Conservation (phyloP, 2,329 filamentous ascomycete species). For the Colletotrichum spaethianum region DNA sequence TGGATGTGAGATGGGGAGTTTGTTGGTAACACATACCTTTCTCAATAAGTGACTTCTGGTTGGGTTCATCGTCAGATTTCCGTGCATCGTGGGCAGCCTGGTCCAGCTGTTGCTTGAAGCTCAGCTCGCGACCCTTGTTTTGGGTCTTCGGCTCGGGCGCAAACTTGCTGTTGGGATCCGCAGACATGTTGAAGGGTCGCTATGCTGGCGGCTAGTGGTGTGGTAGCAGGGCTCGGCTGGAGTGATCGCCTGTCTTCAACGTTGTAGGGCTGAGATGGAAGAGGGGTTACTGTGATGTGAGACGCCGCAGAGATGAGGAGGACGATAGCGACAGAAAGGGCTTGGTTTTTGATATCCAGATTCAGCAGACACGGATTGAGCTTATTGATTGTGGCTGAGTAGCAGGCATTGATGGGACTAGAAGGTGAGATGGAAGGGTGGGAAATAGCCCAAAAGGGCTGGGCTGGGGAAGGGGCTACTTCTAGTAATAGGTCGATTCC, state of each 20-base stretch:
- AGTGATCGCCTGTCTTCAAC: constrained; percentile 13
- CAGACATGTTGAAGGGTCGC: constrained; percentile 28
- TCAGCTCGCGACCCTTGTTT: constrained; percentile 43
- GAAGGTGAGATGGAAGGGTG: constrained; percentile 10
- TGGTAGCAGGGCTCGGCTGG: background rate
- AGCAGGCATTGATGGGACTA: constrained; percentile 21
- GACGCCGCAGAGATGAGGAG: background rate
- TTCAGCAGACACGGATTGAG: constrained; percentile 13
- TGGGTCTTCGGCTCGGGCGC: constrained; percentile 35
- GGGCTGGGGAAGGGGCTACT: constrained; percentile 17
- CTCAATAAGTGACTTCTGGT: constrained; percentile 56
- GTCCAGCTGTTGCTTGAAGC: constrained; percentile 63
- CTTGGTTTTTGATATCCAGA: background rate
- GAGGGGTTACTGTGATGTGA: background rate
- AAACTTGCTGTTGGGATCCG: constrained; percentile 31
- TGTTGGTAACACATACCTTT: constrained; percentile 53
- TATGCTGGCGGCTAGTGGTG: background rate
- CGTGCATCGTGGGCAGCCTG: constrained; percentile 55
- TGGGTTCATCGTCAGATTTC: constrained; percentile 43
- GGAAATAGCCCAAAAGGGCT: constrained; percentile 32
- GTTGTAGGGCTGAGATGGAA: constrained; percentile 12
- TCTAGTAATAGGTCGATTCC: constrained; percentile 25
- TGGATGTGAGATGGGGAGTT: background rate
- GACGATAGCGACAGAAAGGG: constrained; percentile 23
- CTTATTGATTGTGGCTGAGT: constrained; percentile 24